Percentiles rank a stretch among this genome's conserved stretches.
phyloP scores from a whole-genome alignment of 2,329 filamentous ascomycete species.

The Chalaropsis thielavioides region DNA sequence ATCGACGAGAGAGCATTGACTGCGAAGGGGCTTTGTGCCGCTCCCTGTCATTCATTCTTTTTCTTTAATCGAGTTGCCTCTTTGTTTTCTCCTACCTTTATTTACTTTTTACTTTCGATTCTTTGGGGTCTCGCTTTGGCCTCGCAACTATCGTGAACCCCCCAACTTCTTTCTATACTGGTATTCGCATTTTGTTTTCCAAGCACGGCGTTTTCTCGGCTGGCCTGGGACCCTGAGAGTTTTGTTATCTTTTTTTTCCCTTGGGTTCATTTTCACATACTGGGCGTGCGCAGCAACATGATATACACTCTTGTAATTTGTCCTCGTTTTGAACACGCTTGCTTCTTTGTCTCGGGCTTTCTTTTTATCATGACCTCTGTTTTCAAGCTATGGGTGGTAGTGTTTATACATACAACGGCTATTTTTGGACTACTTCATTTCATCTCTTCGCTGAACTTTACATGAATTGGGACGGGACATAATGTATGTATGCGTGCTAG shows the following conservation, averaged over 20 bases:
- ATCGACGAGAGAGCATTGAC: not conserved
- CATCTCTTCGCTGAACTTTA: no score
- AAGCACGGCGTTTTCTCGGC: slow-evolving; percentile 3
- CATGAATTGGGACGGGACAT: no score
- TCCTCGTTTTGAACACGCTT: not conserved
- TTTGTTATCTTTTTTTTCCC: not conserved
- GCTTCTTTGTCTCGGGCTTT: not conserved
- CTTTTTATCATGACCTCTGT: not conserved
- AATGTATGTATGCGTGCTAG: no score
- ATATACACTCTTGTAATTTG: not conserved
- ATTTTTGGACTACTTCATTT: no score
- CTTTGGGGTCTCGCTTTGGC: not conserved
- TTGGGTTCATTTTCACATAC: not conserved
- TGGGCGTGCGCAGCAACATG: not conserved
- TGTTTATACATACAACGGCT: no score
- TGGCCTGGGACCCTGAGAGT: not conserved
- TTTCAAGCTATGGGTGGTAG: no score
- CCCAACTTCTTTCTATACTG: not conserved
- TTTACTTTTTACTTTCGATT: not conserved
- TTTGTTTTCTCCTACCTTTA: not conserved
- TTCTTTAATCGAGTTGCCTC: not conserved
- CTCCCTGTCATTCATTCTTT: not conserved
- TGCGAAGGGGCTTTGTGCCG: not conserved
- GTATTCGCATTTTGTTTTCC: not conserved
- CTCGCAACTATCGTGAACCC: slow-evolving; percentile 3